Evolutionary conservation across 2,329 filamentous ascomycete species (phyloP), one percentile per base, ranked within the genome.

Genomic region (Botryotinia narcissicola): DNA sequence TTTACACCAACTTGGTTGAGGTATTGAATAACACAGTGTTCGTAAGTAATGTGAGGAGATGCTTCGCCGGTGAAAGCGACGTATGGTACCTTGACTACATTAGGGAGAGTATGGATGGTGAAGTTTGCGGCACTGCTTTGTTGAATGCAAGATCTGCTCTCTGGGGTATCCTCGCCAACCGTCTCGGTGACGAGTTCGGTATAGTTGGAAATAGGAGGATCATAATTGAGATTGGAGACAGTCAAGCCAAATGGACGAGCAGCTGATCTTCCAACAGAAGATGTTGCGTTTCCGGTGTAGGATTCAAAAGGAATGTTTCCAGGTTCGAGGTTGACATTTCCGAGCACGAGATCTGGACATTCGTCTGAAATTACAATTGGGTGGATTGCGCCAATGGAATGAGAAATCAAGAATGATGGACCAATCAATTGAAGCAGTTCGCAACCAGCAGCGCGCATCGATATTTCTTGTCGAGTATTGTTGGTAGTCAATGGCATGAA

Each of bases 61-160:
- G 80, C 80, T 70, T 81, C 78, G 35, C 79, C 78, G 4, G 80
- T 81, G 42, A 82, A 75, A 29, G 77, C 77, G 20, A 81, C 75
- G 35, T 80, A 80, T 7, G 81, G 80, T 46, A 80, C 80, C 35
- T 75, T 76, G 7, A 78, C 77, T 32, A 81, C 75, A 35, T 80
- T 80, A 4, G 74, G 71, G 0, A 77, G 71, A 35, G 64, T 73
- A 22, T 73, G 71, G 32, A 73, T 70, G 57, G 44, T 70, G 22
- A 37, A 32, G 42, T 70, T 73, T 7, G 71, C 63, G 14, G 66
- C 48, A 25, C 14, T 54, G 9, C 57, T 70, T 63, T 73, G 64
- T 25, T 73, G 71, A n/a, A 70, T 73, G 59, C 79, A 80, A 25
- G 76, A 77, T 54, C 78, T 73, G 32, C 69, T 73, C 22, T 72